Base-by-base conservation (phyloP, 306 rosid species). In the Ammopiptanthus mongolicus region DNA sequence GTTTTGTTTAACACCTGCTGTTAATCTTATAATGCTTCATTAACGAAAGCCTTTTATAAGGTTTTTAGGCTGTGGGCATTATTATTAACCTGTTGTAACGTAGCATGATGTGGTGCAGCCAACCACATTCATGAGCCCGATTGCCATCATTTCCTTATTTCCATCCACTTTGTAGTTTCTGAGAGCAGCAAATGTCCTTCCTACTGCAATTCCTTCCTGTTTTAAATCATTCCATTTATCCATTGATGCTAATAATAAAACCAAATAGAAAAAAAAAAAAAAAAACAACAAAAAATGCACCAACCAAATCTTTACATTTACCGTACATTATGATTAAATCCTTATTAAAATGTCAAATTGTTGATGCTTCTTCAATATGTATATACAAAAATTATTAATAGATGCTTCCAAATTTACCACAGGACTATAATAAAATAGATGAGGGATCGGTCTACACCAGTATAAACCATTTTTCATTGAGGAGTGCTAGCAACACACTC, bases 151-250 rank as follows among this genome's bases (percentile, higher is more conserved):
- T 79, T 95, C 99, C 75, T 95, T 95, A 76, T 90, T 95, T 76
- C 99, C 99, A 74, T 92, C 99, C 0, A 92, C 83, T 47, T 87
- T 78, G 78, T 95, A 95, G 72, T 90, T 93, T 85, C 85, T 92
- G 13, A 95, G 42, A 13, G 87, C 56, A 33, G 98, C 97, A 87
- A 91, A 95, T 28, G 98, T 95, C 44, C 97, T 90, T 69, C 97
- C 98, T 2, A 95, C 97, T 25, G 98, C 98, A 79, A 95, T 91
- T 22, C 96, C 97, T 84, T 95, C 98, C 98, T 94, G 86, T 85
- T 79, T 73, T 34, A 60, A 61, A 80, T 42, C 8, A 9, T 59
- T 39, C 56, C 19, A 19, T 33, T 47, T 6, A 64, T 33, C 37
- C 52, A 33, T 60, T 44, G 28, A 25, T 25, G 28, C 28, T 31